Conservation (phyloP, 108 stramenopile species). For the Schizochytrium sp. region DNA sequence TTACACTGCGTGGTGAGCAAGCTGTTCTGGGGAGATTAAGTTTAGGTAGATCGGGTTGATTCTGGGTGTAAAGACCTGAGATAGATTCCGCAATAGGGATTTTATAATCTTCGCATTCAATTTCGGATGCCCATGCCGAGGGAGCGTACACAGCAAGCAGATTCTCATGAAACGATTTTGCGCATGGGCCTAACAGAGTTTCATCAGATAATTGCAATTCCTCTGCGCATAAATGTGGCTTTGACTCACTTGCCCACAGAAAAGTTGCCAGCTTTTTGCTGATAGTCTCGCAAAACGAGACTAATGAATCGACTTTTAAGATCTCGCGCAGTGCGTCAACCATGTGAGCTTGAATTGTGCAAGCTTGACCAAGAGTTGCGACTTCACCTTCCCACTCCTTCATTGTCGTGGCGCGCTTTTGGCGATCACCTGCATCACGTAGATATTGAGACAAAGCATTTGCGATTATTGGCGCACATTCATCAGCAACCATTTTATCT, state of each 20-base stretch:
- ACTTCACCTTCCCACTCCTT: slow-evolving; percentile 30
- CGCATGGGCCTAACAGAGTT: background rate
- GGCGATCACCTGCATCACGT: background rate
- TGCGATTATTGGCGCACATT: slow-evolving; percentile 1
- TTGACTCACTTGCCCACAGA: background rate
- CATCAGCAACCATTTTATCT: background rate
- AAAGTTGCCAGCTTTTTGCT: background rate
- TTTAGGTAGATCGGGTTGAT: background rate
- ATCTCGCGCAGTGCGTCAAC: background rate
- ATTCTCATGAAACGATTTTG: background rate
- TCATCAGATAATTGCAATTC: background rate
- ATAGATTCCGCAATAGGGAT: background rate
- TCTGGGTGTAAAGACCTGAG: background rate
- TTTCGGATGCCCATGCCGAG: background rate
- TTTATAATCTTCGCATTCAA: background rate
- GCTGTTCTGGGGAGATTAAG: background rate
- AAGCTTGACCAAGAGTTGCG: background rate
- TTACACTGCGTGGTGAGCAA: background rate
- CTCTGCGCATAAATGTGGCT: background rate
- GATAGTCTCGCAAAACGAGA: background rate
- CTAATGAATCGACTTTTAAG: background rate
- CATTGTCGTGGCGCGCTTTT: slow-evolving; percentile 40
- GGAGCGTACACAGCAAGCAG: background rate
- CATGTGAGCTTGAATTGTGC: background rate
- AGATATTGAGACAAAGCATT: slow-evolving; percentile 9